Base-by-base conservation (phyloP, 2,329 filamentous ascomycete species). In the Chrysosporium queenslandicum region DNA sequence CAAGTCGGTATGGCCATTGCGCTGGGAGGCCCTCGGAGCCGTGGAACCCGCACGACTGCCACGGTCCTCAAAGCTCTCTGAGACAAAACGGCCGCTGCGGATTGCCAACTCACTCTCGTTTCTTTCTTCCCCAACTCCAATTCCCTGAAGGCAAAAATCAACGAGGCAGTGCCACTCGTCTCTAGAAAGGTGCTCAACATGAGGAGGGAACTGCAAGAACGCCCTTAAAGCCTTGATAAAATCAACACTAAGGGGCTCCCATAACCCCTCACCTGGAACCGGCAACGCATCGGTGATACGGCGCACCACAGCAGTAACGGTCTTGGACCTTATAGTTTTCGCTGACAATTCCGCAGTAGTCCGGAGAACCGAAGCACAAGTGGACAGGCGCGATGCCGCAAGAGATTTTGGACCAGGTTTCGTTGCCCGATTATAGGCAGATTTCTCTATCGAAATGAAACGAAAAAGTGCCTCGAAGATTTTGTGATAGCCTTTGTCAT, bases 401-500 rank as follows among this genome's bases (percentile, higher is more conserved):
- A 70, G 69, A 52, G 71, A 76, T 55, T 73, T 76, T 23, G 75
- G 70, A 11, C 70, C 74, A 50, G 75, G 77, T 53, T 70, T 74
- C 57, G 74, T 77, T 11, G 75, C 74, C 52, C 77, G 77, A 52
- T 79, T 76, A 58, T 80, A 85, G 16, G 69, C 65, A 8, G 81
- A 74, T 63, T 87, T 88, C 59, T 95, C 89, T 12, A 76, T 68
- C 78, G 78, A 63, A 77, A 83, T 76, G 58, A 82, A 82, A 50
- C 78, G 77, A 63, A 96, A 95, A 2, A 97, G 72, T 1, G 80
- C 78, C 62, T 96, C 88, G 60, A 87, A 87, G 40, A 96, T 81
- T 54, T 79, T 78, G 63, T 92, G 85, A 59, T 86, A 94, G n/a
- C 79, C 78, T 64, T 85, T 86, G 64, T 94, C 87, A 42, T 77